A percentile compares a stretch with the other conserved stretches of the same genome.
Conservation (phyloP, 2,329 filamentous ascomycete species). For the Pestalotiopsis sp. region DNA sequence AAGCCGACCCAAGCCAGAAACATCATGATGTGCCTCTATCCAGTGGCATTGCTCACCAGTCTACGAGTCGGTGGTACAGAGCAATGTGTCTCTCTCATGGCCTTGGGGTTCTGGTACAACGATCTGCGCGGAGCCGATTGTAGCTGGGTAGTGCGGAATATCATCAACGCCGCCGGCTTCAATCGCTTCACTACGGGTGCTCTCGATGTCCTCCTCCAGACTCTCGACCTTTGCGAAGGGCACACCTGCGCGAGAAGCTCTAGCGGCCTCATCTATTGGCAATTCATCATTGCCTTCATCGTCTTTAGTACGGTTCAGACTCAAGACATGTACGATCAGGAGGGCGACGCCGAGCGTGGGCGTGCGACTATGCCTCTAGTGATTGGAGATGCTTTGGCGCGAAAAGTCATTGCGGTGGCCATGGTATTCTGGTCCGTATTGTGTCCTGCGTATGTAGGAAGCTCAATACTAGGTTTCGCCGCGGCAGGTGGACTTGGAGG, state of each 20-base stretch:
- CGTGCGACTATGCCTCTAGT: conserved; percentile 31
- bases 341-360: conserved; percentile 30
- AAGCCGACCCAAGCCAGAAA: conserved; percentile 19
- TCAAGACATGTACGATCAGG: conserved; percentile 40
- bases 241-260: neutral
- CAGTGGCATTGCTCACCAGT: conserved; percentile 14
- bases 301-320: conserved; percentile 40
- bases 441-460: neutral
- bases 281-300: conserved; percentile 29
- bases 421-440: conserved; percentile 25
- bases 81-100: conserved; percentile 22
- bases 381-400: conserved; percentile 27
- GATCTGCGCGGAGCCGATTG: conserved; percentile 29
- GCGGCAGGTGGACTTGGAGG: conserved; percentile 1
- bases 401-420: conserved; percentile 25
- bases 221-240: conserved; percentile 11
- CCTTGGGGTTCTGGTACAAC: conserved; percentile 32
- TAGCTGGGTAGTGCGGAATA: conserved; percentile 10
- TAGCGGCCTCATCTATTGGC: conserved; percentile 26
- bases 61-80: conserved; percentile 20
- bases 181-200: conserved; percentile 13
- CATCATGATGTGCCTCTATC: conserved; percentile 20
- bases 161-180: conserved; percentile 16
- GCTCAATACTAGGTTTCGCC: neutral
- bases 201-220: conserved; percentile 11